Evolutionary conservation across 345 rosid genomes (phyloP).

Genomic region (Brassica napus): DNA sequence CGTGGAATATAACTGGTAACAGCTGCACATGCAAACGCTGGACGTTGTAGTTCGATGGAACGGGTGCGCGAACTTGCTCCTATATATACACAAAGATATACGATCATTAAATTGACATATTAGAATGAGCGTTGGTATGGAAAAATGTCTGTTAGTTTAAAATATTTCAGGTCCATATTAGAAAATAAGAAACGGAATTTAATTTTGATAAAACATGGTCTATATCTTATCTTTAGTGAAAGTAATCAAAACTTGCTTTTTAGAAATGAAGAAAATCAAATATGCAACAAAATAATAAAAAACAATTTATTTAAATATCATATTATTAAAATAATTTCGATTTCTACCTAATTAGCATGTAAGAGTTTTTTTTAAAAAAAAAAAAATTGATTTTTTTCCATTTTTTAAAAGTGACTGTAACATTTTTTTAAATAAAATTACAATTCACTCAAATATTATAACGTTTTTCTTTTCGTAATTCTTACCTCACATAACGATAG

Average conservation of each 20-base stretch:
- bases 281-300: background rate
- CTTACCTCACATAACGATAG: slow-evolving; percentile 69
- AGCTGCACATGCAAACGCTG: slow-evolving; percentile 50
- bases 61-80: slow-evolving; percentile 65
- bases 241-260: background rate
- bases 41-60: slow-evolving; percentile 24
- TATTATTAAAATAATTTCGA: background rate
- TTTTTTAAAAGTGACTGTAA: background rate
- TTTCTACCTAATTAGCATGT: background rate
- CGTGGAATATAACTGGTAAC: slow-evolving; percentile 84
- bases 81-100: slow-evolving; percentile 28
- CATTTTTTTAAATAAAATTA: background rate
- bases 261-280: background rate
- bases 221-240: background rate
- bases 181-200: background rate
- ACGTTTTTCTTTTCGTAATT: background rate
- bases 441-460: background rate
- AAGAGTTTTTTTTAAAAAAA: background rate
- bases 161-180: background rate
- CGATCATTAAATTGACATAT: background rate
- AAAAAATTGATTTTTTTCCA: background rate
- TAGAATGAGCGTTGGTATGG: background rate
- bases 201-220: background rate
- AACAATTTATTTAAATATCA: background rate
- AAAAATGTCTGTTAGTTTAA: background rate